A percentile compares a stretch with the other conserved stretches of the same genome.
These are phyloP conservation scores for Leptographium wingfieldii DNA, from an alignment of 2,329 filamentous ascomycete species.

Conservation along the genomic window DNA sequence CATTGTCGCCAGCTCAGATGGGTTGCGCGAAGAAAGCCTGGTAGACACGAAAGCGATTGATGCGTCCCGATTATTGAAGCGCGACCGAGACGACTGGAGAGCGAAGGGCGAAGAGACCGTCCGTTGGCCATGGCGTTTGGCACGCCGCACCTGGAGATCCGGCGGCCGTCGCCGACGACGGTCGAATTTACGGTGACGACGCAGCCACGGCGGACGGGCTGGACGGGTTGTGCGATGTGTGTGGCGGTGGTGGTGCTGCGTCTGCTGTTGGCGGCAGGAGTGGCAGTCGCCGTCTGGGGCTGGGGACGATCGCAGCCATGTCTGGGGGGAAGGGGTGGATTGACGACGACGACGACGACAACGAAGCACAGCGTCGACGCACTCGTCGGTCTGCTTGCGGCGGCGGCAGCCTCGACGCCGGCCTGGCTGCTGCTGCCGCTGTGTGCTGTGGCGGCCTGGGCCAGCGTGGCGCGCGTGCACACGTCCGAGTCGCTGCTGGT, in stretches of 20 bases:
- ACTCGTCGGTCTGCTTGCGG: constrained; percentile 15
- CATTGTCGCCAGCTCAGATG: no score
- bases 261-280: constrained; percentile 25
- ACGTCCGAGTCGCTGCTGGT: constrained; percentile 76
- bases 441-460: constrained; percentile 26
- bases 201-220: constrained; percentile 31
- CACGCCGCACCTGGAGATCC: constrained; percentile 45
- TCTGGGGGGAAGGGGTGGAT: background rate
- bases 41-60: no score
- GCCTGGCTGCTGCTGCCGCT: constrained; percentile 24
- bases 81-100: no score
- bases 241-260: constrained; percentile 30
- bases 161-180: constrained; percentile 74
- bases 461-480: constrained; percentile 33
- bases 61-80: no score
- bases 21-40: no score
- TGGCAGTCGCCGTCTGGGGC: constrained; percentile 38
- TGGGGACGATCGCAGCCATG: constrained; percentile 17
- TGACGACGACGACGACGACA: no score
- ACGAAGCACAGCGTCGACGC: constrained; percentile 2
- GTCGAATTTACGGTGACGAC: constrained; percentile 87
- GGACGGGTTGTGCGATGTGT: constrained; percentile 25
- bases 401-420: constrained; percentile 24
- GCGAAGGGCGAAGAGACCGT: background rate
- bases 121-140: constrained; percentile 45